A percentile compares a stretch with the other conserved stretches of the same genome.
These are phyloP conservation scores for Ogataea henricii DNA, from an alignment of 805 yeast species.

Conservation along the genomic window DNA sequence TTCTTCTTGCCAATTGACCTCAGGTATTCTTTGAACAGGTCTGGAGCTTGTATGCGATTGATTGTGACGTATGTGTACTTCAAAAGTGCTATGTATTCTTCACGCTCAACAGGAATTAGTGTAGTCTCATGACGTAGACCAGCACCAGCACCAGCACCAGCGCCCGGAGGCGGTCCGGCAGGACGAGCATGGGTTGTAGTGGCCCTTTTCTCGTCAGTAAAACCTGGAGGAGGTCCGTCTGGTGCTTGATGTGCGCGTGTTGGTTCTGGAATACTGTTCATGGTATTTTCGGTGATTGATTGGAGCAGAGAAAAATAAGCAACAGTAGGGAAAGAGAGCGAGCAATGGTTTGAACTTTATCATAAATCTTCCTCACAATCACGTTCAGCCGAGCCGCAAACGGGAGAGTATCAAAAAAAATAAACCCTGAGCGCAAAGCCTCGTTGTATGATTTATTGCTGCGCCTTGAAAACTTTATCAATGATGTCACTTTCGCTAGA, in stretches of 20 bases:
- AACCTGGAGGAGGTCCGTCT: constrained; percentile 22
- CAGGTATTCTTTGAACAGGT: constrained; percentile 24
- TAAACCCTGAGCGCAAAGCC: constrained; percentile 1
- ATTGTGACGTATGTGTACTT: constrained; percentile 24
- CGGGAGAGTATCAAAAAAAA: neutral
- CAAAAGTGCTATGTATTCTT: constrained; percentile 21
- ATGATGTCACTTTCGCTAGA: constrained; percentile 13
- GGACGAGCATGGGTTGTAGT: neutral
- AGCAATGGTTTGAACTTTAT: too few species aligned
- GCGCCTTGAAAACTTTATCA: constrained; percentile 18
- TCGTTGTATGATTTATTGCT: constrained; percentile 1
- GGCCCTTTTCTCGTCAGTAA: neutral
- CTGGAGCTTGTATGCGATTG: constrained; percentile 27
- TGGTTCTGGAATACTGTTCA: constrained; percentile 12
- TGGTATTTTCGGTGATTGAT: neutral
- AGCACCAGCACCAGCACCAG: too few species aligned
- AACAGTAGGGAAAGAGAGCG: neutral
- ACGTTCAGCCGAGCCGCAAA: neutral
- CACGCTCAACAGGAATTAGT: constrained; percentile 7
- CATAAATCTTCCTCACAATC: neutral
- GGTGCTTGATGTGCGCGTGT: constrained; percentile 17
- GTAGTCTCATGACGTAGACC: constrained; percentile 11
- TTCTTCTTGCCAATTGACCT: constrained; percentile 24
- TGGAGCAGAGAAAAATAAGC: neutral
- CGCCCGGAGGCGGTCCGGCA: constrained; percentile 2